phyloP scores from a whole-genome alignment of 2,329 filamentous ascomycete species.

The Neonectria punicea region DNA sequence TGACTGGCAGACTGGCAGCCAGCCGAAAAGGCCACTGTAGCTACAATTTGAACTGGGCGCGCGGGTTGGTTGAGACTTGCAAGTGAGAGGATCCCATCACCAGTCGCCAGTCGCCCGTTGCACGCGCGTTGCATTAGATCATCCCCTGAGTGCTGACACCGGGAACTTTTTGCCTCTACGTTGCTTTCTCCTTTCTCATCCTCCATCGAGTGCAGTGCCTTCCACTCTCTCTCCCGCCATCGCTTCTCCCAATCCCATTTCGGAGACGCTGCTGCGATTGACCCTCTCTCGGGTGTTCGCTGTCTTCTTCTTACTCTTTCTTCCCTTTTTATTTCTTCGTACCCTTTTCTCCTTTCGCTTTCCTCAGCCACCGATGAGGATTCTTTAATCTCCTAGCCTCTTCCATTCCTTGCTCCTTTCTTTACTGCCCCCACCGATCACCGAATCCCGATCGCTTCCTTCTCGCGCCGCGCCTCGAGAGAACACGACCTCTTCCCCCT shows the following conservation, averaged over 20 bases:
- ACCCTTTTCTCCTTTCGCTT: constrained; percentile 21
- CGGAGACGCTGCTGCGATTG: constrained; percentile 33
- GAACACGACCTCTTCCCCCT: constrained; percentile 10
- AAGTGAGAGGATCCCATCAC: constrained; percentile 19
- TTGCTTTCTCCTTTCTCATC: constrained; percentile 26
- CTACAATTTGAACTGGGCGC: constrained; percentile 45
- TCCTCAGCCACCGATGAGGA: constrained; percentile 36
- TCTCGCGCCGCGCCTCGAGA: constrained; percentile 19
- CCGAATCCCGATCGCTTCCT: constrained; percentile 14
- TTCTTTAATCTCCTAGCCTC: constrained; percentile 33
- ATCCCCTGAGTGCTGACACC: constrained; percentile 36
- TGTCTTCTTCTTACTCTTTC: constrained; percentile 27
- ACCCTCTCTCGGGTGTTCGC: constrained; percentile 25
- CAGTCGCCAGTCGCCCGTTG: constrained; percentile 28
- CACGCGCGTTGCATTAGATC: constrained; percentile 18
- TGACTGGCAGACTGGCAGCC: constrained; percentile 19
- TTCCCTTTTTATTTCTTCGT: constrained; percentile 10
- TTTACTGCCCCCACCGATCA: constrained; percentile 1
- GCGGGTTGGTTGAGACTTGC: constrained; percentile 7
- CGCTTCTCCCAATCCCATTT: constrained; percentile 26
- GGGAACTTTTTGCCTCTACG: constrained; percentile 4
- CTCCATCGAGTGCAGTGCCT: constrained; percentile 23
- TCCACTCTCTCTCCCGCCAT: constrained; percentile 15
- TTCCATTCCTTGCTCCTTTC: constrained; percentile 31
- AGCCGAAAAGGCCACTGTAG: constrained; percentile 52